Percentiles rank a stretch among this genome's conserved stretches.
Evolutionary conservation across 768 basidiomycete genomes (phyloP).

Genomic region (Strobilomyces confusus): DNA sequence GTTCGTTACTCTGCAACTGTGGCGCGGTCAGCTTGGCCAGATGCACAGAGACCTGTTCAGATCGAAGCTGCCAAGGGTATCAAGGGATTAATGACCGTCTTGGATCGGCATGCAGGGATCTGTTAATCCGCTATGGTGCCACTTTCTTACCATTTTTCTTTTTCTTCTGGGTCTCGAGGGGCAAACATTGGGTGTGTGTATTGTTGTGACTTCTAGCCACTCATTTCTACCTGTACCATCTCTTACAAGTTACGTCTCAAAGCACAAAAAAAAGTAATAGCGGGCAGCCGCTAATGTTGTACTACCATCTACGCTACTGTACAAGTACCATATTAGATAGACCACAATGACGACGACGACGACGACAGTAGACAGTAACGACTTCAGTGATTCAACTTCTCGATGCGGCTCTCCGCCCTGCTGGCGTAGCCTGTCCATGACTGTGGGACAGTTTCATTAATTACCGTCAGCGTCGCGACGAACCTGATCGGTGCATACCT

Average conservation of each 20-base stretch:
- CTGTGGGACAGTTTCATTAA: conserved; percentile 39
- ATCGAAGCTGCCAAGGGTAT: conserved; percentile 35
- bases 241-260: conserved; percentile 8
- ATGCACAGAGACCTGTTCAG: conserved; percentile 36
- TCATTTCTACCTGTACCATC: conserved; percentile 11
- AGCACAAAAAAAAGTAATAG: conserved; percentile 14
- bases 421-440: conserved; percentile 95
- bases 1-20: conserved; percentile 35
- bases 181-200: conserved; percentile 19
- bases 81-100: conserved; percentile 35
- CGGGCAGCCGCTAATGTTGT: conserved; percentile 26
- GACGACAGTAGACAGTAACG: conserved; percentile 5
- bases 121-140: conserved; percentile 12
- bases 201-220: conserved; percentile 11
- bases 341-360: conserved; percentile 1
- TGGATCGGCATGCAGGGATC: conserved; percentile 30
- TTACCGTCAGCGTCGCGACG: conserved; percentile 9
- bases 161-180: conserved; percentile 15
- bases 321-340: conserved; percentile 14
- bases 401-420: conserved; percentile 70
- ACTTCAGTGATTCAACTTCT: conserved; percentile 35
- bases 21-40: conserved; percentile 33
- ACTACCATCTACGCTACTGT: conserved; percentile 24
- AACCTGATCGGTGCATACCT: conserved; percentile 50
- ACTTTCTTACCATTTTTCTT: not conserved